Evolutionary conservation across 805 yeast genomes (phyloP), one percentile per base, ranked within the genome.

Genomic region (Metahyphopichia silvanorum): DNA sequence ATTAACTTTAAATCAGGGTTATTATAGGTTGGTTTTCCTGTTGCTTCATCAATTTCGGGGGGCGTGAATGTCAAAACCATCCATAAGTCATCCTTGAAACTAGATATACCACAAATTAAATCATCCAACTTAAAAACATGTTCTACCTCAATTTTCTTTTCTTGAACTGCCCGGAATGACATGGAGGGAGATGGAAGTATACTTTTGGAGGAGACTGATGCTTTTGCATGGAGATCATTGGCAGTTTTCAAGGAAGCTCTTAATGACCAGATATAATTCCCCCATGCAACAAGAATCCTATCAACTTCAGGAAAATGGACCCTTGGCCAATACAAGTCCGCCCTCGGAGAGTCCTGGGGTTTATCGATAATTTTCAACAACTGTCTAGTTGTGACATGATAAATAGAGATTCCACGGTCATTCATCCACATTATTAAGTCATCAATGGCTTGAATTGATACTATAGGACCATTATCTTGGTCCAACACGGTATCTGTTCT

Each of bases 321-420:
- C 29, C 84, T 72, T 0, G 98, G 97, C 79, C 93, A 80, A 46
- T 82, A 86, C 22, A 89, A 57, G 43, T 87, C 96, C 2, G 94
- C 79, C 15, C 89, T 64, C 4, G 67, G 80, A 46, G 60, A 63
- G 25, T 69, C 72, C 11, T 57, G 51, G 0, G 93, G 88, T 27
- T 79, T 66, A 4, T 75, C 67, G 6, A 86, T 70, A 15, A 66
- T 67, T 16, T 69, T 53, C 3, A 89, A 59, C 6, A 68, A 52
- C 5, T 67, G 59, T 29, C 71, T 69, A 1, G 81, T 60, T 3
- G 73, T 48, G 4, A 76, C 63, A 46, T 84, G 86, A 45, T 73
- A 82, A 14, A 86, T 63, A 1, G 79, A 69, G 14, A 91, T 78
- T 0, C 97, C 98, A 10, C 63, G 60, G 40, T 86, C 95, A 50